Evolutionary conservation across 371 early-diverging fungal genomes (phyloP), one percentile per base, ranked within the genome.

Genomic region (Coemansia sp.): DNA sequence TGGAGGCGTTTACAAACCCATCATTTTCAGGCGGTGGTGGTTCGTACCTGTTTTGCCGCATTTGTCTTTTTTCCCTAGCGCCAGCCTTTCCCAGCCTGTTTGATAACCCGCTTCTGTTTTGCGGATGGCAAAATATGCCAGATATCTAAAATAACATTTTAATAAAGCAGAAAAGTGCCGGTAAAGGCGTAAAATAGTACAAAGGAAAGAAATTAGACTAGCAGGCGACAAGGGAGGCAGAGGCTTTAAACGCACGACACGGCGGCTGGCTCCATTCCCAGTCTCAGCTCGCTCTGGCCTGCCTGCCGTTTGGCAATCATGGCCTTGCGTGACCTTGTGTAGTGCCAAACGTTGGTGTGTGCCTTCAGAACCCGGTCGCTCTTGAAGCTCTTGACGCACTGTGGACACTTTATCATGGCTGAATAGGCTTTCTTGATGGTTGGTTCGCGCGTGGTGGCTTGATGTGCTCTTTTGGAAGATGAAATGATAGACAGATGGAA

Each of bases 281-380:
- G 29, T 23, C 40, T 32, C 32, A 32, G 32, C 32, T 32, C 23
- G 40, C 21, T 12, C 17, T 39, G 40, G 58, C 11, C 28, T 5
- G 53, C 12, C 9, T 6, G 41, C 41, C 41, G 41, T 19, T 63
- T 63, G 52, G 17, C 24, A 44, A 41, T 17, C 24, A 40, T n/a
- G 3, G 54, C 26, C 44, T 54, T 54, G 26, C 58, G 54, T n/a
- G 70, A 24, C 61, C 56, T 49, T 36, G 29, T 56, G 69, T 77
- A 77, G 63, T 77, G 77, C 77, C 77, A 77, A 28, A 77, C 77
- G 59, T 77, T 63, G 44, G 65, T 58, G 54, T 77, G 77, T 2
- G 66, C 73, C 0, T 49, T 61, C 23, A 77, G 52, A 6, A 58
- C 17, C 44, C 26, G 51, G 52, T 58, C 60, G 61, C 51, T 62